Evolutionary conservation across 768 basidiomycete genomes (phyloP).

Genomic region (Suillus subaureus): DNA sequence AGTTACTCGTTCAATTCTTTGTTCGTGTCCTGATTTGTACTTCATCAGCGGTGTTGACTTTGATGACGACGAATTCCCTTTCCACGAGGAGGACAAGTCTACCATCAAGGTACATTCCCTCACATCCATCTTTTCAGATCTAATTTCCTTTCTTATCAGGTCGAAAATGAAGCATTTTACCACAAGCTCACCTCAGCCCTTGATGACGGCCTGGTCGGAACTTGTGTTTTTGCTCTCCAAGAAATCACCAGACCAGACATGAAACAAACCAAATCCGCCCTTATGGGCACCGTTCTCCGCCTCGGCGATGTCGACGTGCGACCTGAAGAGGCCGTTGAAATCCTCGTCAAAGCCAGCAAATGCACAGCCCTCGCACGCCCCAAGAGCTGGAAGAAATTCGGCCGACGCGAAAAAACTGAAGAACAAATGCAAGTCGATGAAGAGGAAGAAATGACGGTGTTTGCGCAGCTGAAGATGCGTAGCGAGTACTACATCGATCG

Average conservation of each 20-base stretch:
- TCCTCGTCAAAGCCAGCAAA: constrained; percentile 77
- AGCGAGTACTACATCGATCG: constrained; percentile 63
- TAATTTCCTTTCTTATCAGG: constrained; percentile 39
- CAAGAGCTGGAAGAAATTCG: constrained; percentile 81
- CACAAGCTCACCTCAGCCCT: constrained; percentile 44
- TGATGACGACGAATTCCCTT: constrained; percentile 69
- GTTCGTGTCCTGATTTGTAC: constrained; percentile 2
- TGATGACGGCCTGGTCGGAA: constrained; percentile 28
- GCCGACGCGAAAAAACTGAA: constrained; percentile 38
- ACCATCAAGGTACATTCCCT: constrained; percentile 61
- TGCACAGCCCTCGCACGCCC: constrained; percentile 72
- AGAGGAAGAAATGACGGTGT: constrained; percentile 35
- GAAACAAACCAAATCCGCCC: constrained; percentile 66
- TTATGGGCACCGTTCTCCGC: constrained; percentile 65
- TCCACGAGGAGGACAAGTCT: constrained; percentile 68
- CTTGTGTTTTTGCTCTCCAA: constrained; percentile 32
- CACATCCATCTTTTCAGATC: not conserved
- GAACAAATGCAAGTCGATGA: constrained; percentile 30
- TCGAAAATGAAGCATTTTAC: constrained; percentile 77
- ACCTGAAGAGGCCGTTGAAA: constrained; percentile 72
- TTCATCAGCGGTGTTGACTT: constrained; percentile 81
- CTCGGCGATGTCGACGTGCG: constrained; percentile 75
- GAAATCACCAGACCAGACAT: constrained; percentile 52
- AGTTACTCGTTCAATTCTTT: constrained; percentile 21
- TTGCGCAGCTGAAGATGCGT: constrained; percentile 42